Evolutionary conservation across 2,329 filamentous ascomycete genomes (phyloP), one percentile per base, ranked within the genome.

Genomic region (Colletotrichum sp.): DNA sequence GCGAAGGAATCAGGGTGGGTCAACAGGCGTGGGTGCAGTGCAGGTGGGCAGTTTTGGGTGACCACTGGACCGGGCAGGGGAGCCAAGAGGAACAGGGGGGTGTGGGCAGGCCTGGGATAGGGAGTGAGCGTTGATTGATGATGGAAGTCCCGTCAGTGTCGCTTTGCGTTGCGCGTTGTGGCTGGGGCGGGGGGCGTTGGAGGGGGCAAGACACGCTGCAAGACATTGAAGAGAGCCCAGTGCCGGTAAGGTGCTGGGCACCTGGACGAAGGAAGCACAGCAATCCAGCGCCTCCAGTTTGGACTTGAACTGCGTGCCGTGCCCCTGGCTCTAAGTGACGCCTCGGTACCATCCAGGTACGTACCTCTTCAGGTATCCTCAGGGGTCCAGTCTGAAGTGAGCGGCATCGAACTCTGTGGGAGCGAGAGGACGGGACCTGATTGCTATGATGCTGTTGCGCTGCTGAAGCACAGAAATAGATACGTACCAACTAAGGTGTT

Each of bases 1-100:
- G 68, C 36, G 68, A 72, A 48, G 55, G 43, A 68, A 64, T 16
- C 59, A 61, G 21, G 32, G 73, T 75, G 73, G 73, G 32, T 18
- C 69, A n/a, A 16, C 6, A 48, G 32, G 48, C 69, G 63, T 68
- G 73, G 73, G 43, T 75, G 69, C 73, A 75, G 69, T 18, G 57
- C 16, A 52, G 48, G 61, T 72, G 72, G 61, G 48, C 68, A 67
- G 39, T 68, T 75, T 66, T 72, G 63, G 69, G 63, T 34, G 39
- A 68, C 18, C 18, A 48, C 43, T 48, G 43, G 43, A 48, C 43
- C 26, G n/a, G 30, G 71, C 63, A 75, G 69, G 73, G 69, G 63
- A 57, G 36, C 57, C 39, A 68, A 72, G 69, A 61, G 55, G 68
- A 64, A 64, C 73, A 72, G 69, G 63, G 57, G 73, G 61, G 63